A percentile compares a stretch with the other conserved stretches of the same genome.
Evolutionary conservation across 345 rosid genomes (phyloP).

Genomic region (Geranium rotundifolium): DNA sequence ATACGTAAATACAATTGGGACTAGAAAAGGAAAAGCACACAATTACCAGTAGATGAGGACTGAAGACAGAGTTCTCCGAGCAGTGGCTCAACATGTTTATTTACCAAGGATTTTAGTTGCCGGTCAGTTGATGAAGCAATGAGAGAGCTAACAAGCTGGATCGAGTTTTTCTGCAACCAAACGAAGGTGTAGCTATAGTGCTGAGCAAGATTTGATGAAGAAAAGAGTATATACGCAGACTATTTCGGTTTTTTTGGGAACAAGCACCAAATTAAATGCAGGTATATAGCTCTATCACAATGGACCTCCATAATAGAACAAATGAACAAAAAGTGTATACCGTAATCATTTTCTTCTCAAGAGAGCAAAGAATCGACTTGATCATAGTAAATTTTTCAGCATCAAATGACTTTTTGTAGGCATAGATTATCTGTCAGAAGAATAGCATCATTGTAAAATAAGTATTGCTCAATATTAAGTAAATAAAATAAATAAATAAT

Average conservation of each 20-base stretch:
- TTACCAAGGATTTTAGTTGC: constrained; percentile 35
- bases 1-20: neutral
- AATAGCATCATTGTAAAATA: constrained; percentile 6
- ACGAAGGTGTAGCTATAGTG: constrained; percentile 3
- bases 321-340: constrained; percentile 23
- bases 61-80: constrained; percentile 45
- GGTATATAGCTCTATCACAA: neutral
- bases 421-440: constrained; percentile 52
- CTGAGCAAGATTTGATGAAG: neutral
- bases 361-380: constrained; percentile 34
- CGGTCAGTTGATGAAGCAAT: constrained; percentile 55
- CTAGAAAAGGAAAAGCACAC: neutral
- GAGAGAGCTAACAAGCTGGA: constrained; percentile 33
- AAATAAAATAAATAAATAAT: neutral
- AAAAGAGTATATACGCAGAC: no score
- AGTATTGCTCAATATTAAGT: neutral
- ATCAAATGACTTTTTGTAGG: constrained; percentile 56
- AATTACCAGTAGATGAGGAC: constrained; percentile 36
- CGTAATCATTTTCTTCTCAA: constrained; percentile 21
- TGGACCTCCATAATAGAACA: neutral
- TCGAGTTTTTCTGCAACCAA: constrained; percentile 31
- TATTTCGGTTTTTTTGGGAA: no score
- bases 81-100: constrained; percentile 39
- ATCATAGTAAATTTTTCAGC: constrained; percentile 44
- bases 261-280: neutral